Evolutionary conservation across 2,329 filamentous ascomycete genomes (phyloP), one percentile per base, ranked within the genome.

Genomic region (Drechslerella coelobrocha): DNA sequence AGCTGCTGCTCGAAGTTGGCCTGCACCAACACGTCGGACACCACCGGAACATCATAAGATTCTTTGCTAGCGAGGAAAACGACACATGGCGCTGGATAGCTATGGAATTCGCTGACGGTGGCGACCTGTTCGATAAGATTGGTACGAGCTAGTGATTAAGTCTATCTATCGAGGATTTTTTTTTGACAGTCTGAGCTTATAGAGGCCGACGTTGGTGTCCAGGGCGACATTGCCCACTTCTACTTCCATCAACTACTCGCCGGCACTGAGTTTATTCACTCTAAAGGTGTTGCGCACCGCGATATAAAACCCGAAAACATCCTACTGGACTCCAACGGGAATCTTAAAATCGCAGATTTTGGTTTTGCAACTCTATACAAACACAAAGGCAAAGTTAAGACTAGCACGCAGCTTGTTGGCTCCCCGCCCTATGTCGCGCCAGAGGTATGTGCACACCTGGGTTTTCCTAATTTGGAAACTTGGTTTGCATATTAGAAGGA

Each of bases 111-210:
- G 94, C 94, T 48, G 91, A 95, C 76, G 94, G 94, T 43, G 94
- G 94, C 9, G 94, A 99, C 78, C 83, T 99, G 6, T 99, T 99
- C 79, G 94, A 99, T 86, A 99, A 99, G 82, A 97, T 99, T 75
- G 75, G 74, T 76, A 72, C 43, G 59, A 8, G 17, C 19, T 23
- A 10, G 39, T 10, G 47, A 14, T 19, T 17, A 19, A 45, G n/a
- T 17, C 9, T 41, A 6, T 34, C 9, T 24, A 4, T 14, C 34
- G 27, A 24, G 61, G 27, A 29, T n/a, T 19, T 17, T 14, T 51
- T 17, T 34, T 34, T 6, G 29, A 12, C 6, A 34, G 6, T 7
- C 29, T 7, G 7, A 5, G 23, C n/a, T 29, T 56, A 21, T 57
- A 73, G 95, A 99, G 81, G 92, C 94, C 17, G 94, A 99, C 79